These are phyloP conservation scores for Candida sp. DNA, from an alignment of 1,139 yeast genomes.

Conservation along the genomic window DNA sequence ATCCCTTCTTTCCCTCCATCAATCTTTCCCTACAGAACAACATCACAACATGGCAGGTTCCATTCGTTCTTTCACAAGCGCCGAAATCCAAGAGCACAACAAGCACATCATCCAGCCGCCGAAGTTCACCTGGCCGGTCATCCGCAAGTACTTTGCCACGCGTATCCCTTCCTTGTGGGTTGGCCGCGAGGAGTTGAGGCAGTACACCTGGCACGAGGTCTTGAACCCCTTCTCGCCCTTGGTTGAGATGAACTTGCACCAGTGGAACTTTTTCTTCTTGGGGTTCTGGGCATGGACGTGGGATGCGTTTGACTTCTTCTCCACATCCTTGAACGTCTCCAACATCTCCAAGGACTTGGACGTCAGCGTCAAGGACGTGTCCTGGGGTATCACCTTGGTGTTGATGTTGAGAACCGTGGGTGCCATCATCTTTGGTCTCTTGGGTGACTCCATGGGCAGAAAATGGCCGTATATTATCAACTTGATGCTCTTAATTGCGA, in stretches of 20 bases:
- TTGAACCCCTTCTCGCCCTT: constrained; percentile 40
- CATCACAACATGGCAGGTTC: constrained; percentile 7
- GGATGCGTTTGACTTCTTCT: constrained; percentile 48
- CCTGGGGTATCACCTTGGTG: constrained; percentile 51
- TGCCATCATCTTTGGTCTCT: constrained; percentile 39
- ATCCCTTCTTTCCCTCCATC: background rate
- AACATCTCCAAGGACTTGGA: constrained; percentile 33
- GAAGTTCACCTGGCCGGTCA: constrained; percentile 26
- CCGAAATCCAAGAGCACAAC: constrained; percentile 64
- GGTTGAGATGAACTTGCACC: constrained; percentile 27
- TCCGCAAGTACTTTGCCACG: constrained; percentile 28
- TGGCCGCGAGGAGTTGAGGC: constrained; percentile 30
- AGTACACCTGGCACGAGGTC: constrained; percentile 31
- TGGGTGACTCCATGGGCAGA: constrained; percentile 42
- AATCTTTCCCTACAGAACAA: background rate
- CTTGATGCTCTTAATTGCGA: constrained; percentile 30
- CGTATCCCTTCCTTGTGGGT: constrained; percentile 37
- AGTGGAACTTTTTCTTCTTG: constrained; percentile 40
- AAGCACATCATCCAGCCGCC: constrained; percentile 38
- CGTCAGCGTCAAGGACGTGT: constrained; percentile 29
- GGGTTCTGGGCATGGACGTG: constrained; percentile 47
- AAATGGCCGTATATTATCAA: constrained; percentile 42
- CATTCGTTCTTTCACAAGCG: constrained; percentile 9
- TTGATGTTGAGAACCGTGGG: constrained; percentile 51
- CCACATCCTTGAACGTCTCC: constrained; percentile 37